phyloP scores from a whole-genome alignment of 2,329 filamentous ascomycete genomes.

The Arachnomyces sp. region DNA sequence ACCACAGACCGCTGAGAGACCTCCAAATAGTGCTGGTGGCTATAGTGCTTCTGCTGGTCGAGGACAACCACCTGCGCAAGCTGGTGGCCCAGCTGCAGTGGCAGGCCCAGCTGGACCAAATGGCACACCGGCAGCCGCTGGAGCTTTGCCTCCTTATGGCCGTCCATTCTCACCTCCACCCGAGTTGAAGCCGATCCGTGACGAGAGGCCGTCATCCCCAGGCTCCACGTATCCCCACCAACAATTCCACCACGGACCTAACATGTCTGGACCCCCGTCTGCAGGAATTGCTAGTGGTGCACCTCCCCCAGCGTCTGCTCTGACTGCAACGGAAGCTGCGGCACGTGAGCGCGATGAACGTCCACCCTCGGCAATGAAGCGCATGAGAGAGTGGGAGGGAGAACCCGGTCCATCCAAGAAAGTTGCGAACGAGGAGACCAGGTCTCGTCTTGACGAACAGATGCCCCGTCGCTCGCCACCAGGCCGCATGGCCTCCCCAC shows the following conservation, averaged over 20 bases:
- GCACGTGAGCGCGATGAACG: conserved; percentile 61
- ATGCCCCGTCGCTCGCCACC: conserved; percentile 61
- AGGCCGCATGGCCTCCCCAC: conserved; percentile 53
- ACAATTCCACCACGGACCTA: conserved; percentile 67
- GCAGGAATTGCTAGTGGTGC: conserved; percentile 61
- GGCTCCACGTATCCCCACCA: conserved; percentile 77
- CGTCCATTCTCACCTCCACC: conserved; percentile 69
- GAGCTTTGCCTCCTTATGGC: conserved; percentile 64
- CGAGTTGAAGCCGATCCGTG: conserved; percentile 72
- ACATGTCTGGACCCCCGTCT: conserved; percentile 37
- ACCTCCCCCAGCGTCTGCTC: conserved; percentile 56
- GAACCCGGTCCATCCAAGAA: conserved; percentile 66
- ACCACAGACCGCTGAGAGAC: conserved; percentile 34
- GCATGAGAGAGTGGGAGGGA: conserved; percentile 87
- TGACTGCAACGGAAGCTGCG: conserved; percentile 60
- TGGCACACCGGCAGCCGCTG: conserved; percentile 41
- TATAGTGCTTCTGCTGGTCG: conserved; percentile 33
- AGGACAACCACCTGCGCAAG: conserved; percentile 37
- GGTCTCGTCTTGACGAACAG: conserved; percentile 77
- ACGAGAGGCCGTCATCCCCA: conserved; percentile 83
- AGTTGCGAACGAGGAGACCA: conserved; percentile 76
- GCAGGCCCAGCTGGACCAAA: conserved; percentile 49
- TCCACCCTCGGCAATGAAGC: conserved; percentile 73
- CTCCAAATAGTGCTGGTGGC: conserved; percentile 22
- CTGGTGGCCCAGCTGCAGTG: conserved; percentile 27